phyloP scores from a whole-genome alignment of 1,284 basidiomycete genomes.

The Apiotrichum porosum region DNA sequence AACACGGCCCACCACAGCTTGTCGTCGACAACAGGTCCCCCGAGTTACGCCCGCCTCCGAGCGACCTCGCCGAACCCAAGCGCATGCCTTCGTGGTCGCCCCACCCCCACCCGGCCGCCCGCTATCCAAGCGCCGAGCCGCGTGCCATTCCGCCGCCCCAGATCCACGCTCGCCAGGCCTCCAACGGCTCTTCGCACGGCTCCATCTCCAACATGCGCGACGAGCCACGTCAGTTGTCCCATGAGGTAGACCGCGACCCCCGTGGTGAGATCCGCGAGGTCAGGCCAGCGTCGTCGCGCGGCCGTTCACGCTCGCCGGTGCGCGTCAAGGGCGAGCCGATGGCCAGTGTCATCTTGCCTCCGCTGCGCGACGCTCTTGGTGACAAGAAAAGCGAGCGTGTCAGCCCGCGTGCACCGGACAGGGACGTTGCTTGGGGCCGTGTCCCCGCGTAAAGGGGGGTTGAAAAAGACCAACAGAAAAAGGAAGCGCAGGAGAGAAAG shows the following conservation, averaged over 20 bases:
- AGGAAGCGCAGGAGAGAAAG: too few relatives aligned
- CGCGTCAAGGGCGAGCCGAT: conserved; percentile 1
- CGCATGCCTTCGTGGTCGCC: conserved; percentile 16
- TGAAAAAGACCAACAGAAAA: too few relatives aligned
- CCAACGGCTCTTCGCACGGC: conserved; percentile 5
- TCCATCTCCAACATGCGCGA: not conserved
- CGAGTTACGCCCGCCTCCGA: conserved; percentile 6
- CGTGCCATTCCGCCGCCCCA: not conserved
- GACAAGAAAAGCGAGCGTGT: not conserved
- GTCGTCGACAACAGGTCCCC: conserved; percentile 15
- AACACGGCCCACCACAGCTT: too few relatives aligned
- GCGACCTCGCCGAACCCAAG: conserved; percentile 4
- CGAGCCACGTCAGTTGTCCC: not conserved
- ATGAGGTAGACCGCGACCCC: conserved; percentile 1
- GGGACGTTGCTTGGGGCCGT: conserved; percentile 5
- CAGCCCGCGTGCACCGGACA: not conserved
- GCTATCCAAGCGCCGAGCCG: not conserved
- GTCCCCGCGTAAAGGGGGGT: conserved; percentile 1
- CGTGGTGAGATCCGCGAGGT: not conserved
- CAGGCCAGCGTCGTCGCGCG: not conserved
- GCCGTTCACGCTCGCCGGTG: conserved; percentile 5
- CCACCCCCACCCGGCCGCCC: not conserved
- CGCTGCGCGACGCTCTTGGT: conserved; percentile 2
- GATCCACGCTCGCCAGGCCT: conserved; percentile 2
- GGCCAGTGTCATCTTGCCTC: conserved; percentile 8